phyloP scores from a whole-genome alignment of 2,329 filamentous ascomycete genomes.

The Ceratocystis cubensis region DNA sequence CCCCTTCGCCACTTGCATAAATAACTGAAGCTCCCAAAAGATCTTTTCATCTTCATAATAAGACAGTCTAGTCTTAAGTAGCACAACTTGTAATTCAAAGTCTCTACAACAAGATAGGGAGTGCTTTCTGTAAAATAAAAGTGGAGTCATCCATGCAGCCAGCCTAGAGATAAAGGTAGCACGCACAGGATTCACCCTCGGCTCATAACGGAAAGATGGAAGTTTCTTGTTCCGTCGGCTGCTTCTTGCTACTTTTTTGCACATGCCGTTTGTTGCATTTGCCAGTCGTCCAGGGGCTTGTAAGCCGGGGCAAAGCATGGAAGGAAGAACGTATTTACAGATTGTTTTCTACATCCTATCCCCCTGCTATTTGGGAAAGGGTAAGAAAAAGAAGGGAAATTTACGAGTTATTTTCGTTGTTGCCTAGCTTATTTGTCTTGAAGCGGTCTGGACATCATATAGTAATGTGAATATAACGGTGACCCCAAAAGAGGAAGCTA shows the following conservation, averaged over 20 bases:
- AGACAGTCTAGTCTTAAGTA: neutral
- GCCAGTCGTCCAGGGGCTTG: neutral
- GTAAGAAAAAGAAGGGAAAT: neutral
- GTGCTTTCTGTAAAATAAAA: neutral
- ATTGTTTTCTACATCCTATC: conserved; percentile 1
- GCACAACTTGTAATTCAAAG: neutral
- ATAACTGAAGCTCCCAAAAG: neutral
- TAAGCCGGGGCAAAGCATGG: neutral
- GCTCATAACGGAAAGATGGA: conserved; percentile 10
- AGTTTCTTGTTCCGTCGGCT: conserved; percentile 11
- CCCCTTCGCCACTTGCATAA: neutral
- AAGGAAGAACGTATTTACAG: neutral
- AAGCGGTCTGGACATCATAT: neutral
- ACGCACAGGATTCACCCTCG: conserved; percentile 6
- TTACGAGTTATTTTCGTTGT: neutral
- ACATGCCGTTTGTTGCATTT: neutral
- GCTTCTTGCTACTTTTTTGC: neutral
- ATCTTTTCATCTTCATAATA: neutral
- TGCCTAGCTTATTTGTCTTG: neutral
- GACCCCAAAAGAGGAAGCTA: neutral
- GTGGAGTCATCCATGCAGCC: neutral
- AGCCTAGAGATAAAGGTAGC: neutral
- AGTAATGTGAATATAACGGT: too few relatives aligned
- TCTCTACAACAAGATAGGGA: neutral
- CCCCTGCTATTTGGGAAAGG: neutral